These are phyloP conservation scores for Monilinia fructicola DNA, from an alignment of 2,329 filamentous ascomycete species.

Conservation along the genomic window DNA sequence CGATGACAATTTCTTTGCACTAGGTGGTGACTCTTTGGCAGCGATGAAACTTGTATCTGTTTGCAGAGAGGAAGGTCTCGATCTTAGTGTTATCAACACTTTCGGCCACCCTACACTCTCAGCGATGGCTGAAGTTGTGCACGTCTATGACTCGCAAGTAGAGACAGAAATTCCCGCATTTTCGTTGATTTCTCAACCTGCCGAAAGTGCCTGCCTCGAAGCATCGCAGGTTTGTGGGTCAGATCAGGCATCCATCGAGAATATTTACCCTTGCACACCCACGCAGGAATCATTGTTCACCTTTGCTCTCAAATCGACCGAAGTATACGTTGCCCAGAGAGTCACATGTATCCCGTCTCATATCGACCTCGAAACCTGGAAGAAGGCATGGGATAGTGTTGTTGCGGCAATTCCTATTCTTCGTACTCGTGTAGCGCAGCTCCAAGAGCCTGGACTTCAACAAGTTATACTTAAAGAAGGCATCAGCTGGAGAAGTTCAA, in stretches of 20 bases:
- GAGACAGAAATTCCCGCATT: constrained; percentile 30
- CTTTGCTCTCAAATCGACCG: constrained; percentile 16
- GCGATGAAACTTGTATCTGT: constrained; percentile 49
- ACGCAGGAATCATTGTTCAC: constrained; percentile 42
- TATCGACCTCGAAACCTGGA: constrained; percentile 32
- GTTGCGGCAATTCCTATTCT: constrained; percentile 40
- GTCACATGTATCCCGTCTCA: constrained; percentile 30
- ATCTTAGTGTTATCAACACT: constrained; percentile 46
- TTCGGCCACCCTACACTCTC: constrained; percentile 46
- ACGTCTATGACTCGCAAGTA: not conserved
- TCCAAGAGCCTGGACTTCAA: constrained; percentile 36
- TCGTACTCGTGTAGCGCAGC: constrained; percentile 41
- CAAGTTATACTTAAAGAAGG: constrained; percentile 33
- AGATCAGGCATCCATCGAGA: constrained; percentile 40
- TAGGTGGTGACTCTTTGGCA: constrained; percentile 42
- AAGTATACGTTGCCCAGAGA: constrained; percentile 16
- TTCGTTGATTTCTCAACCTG: constrained; percentile 31
- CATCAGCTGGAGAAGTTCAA: constrained; percentile 30
- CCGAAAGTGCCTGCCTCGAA: constrained; percentile 31
- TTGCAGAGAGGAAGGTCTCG: constrained; percentile 37
- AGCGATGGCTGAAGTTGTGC: constrained; percentile 46
- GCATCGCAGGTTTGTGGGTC: constrained; percentile 34
- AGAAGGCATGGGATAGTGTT: constrained; percentile 39
- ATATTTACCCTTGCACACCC: constrained; percentile 45
- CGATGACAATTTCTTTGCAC: constrained; percentile 44